These are phyloP conservation scores for Boletus subcaerulescens DNA, from an alignment of 768 basidiomycete genomes.

Conservation along the genomic window DNA sequence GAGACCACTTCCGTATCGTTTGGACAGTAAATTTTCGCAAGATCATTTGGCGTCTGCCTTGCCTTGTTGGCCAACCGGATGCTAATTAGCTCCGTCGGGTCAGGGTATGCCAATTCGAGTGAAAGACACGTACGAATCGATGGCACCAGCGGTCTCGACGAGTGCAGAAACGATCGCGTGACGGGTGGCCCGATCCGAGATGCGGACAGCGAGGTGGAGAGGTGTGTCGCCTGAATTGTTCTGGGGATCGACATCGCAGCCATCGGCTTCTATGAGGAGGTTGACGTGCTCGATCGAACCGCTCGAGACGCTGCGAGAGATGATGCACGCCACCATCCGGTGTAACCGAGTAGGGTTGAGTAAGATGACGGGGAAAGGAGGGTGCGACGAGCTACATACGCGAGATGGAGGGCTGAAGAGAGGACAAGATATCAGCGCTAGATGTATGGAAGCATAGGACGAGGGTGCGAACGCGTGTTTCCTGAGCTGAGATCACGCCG, in stretches of 20 bases:
- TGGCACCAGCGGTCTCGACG: constrained; percentile 22
- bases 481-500: constrained; percentile 16
- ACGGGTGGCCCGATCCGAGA: constrained; percentile 13
- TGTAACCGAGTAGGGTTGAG: background rate
- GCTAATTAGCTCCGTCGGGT: constrained; percentile 5
- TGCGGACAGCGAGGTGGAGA: constrained; percentile 26
- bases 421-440: constrained; percentile 9
- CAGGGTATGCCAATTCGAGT: background rate
- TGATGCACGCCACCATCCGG: background rate
- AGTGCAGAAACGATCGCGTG: constrained; percentile 21
- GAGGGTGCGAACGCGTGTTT: constrained; percentile 28
- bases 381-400: constrained; percentile 18
- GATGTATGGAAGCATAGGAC: background rate
- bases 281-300: constrained; percentile 19
- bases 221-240: constrained; percentile 28
- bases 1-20: constrained; percentile 14
- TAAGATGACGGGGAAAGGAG: background rate
- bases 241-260: constrained; percentile 29
- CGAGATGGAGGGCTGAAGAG: constrained; percentile 29
- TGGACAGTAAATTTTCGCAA: constrained; percentile 20
- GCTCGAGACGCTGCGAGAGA: constrained; percentile 15
- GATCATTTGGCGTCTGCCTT: constrained; percentile 24
- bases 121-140: constrained; percentile 20
- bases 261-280: constrained; percentile 22
- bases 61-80: constrained; percentile 26